phyloP scores from a whole-genome alignment of 495 filamentous ascomycete species.

The Eremomyces bilateralis region DNA sequence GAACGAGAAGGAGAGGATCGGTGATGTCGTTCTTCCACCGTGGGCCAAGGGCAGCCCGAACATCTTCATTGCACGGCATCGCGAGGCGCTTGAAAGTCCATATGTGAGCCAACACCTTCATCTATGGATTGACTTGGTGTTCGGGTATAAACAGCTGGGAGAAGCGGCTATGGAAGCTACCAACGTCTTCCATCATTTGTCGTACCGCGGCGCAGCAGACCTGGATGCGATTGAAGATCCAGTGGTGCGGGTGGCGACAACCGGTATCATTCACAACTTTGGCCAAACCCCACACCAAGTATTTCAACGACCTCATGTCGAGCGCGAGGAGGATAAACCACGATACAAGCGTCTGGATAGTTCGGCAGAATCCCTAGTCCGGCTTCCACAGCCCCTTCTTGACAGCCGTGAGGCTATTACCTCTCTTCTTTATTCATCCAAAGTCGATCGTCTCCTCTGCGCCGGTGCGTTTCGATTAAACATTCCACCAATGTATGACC shows the following conservation, averaged over 20 bases:
- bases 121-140: constrained; percentile 89
- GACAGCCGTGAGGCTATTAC: constrained; percentile 64
- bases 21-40: constrained; percentile 67
- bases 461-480: constrained; percentile 67
- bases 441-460: constrained; percentile 65
- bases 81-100: constrained; percentile 83
- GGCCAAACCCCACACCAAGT: constrained; percentile 93
- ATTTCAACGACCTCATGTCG: constrained; percentile 58
- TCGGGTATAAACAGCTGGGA: constrained; percentile 85
- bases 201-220: constrained; percentile 83
- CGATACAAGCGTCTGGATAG: constrained; percentile 52
- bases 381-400: constrained; percentile 61
- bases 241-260: constrained; percentile 61
- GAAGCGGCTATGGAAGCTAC: constrained; percentile 78
- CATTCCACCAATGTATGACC: constrained; percentile 69
- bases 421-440: constrained; percentile 54
- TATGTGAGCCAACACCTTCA: constrained; percentile 82
- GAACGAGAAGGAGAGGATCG: constrained; percentile 52
- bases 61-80: constrained; percentile 84
- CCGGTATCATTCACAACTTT: constrained; percentile 95
- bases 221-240: constrained; percentile 81
- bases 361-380: constrained; percentile 51
- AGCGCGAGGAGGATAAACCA: constrained; percentile 40
- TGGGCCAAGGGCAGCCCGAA: constrained; percentile 96
- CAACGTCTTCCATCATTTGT: constrained; percentile 90